A percentile compares a stretch with the other conserved stretches of the same genome.
Conservation (phyloP, 495 filamentous ascomycete species). For the Talaromyces trachyspermus region DNA sequence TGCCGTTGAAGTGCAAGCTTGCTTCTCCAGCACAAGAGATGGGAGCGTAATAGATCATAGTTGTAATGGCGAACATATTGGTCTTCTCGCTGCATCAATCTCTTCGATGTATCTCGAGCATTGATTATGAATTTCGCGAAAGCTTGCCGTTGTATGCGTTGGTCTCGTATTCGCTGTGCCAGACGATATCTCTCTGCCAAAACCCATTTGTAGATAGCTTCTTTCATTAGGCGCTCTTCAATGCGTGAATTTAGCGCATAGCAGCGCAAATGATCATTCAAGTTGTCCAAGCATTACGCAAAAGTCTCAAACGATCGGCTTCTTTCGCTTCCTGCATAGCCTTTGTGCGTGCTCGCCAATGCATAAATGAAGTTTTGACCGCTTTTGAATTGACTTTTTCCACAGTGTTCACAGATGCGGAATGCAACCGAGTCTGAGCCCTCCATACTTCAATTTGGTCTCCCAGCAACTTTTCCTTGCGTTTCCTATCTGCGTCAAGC, state of each 20-base stretch:
- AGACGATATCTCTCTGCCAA: slow-evolving; percentile 47
- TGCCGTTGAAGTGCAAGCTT: slow-evolving; percentile 35
- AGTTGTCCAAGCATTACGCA: slow-evolving; percentile 52
- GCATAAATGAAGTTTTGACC: slow-evolving; percentile 37
- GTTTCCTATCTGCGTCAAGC: slow-evolving; percentile 25
- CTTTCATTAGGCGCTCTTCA: slow-evolving; percentile 50
- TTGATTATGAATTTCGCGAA: slow-evolving; percentile 37
- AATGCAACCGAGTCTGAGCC: slow-evolving; percentile 31
- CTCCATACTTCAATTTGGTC: slow-evolving; percentile 27
- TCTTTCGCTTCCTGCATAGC: slow-evolving; percentile 46
- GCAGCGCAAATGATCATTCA: slow-evolving; percentile 60
- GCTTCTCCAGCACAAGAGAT: slow-evolving; percentile 37
- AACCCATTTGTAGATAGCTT: slow-evolving; percentile 59
- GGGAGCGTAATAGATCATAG: slow-evolving; percentile 25
- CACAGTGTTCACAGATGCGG: slow-evolving; percentile 38
- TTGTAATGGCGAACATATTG: slow-evolving; percentile 26
- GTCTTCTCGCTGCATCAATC: slow-evolving; percentile 30
- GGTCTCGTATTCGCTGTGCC: slow-evolving; percentile 45
- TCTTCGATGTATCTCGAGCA: slow-evolving; percentile 31
- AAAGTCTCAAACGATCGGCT: slow-evolving; percentile 43
- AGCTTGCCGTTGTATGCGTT: slow-evolving; percentile 37
- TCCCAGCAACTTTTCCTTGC: slow-evolving; percentile 26
- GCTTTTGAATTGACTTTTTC: slow-evolving; percentile 42
- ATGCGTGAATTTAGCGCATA: slow-evolving; percentile 45
- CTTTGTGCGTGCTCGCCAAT: slow-evolving; percentile 45